These are phyloP conservation scores for Lachnellula subtilissima DNA, from an alignment of 2,329 filamentous ascomycete species.

Conservation along the genomic window DNA sequence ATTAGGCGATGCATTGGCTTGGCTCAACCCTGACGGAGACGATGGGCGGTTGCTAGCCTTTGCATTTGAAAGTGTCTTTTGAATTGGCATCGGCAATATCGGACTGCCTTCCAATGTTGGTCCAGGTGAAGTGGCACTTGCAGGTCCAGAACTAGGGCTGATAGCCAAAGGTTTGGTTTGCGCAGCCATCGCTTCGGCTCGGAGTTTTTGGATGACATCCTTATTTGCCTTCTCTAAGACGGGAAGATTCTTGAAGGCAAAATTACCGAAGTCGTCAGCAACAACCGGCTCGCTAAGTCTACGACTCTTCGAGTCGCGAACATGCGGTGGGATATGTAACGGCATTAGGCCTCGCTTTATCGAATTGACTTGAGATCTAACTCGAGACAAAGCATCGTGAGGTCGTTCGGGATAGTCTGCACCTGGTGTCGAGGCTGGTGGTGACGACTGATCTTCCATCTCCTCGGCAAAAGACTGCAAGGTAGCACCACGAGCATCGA, in stretches of 20 bases:
- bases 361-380: constrained; percentile 79
- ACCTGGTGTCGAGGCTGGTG: constrained; percentile 62
- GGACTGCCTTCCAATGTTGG: constrained; percentile 81
- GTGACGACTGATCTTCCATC: constrained; percentile 81
- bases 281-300: constrained; percentile 85
- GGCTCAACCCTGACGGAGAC: constrained; percentile 77
- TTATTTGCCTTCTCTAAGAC: constrained; percentile 98
- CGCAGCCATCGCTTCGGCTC: constrained; percentile 77
- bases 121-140: constrained; percentile 49
- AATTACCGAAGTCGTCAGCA: constrained; percentile 90
- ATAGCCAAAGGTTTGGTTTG: constrained; percentile 46
- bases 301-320: constrained; percentile 82
- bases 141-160: constrained; percentile 19
- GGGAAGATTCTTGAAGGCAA: constrained; percentile 94
- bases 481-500: constrained; percentile 85
- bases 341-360: constrained; percentile 92
- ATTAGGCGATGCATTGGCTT: constrained; percentile 81
- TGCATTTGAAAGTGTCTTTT: constrained; percentile 76
- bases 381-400: constrained; percentile 88
- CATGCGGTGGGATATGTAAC: constrained; percentile 91
- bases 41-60: constrained; percentile 74
- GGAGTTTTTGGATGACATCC: constrained; percentile 93
- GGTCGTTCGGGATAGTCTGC: constrained; percentile 83
- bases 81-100: constrained; percentile 71
- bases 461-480: constrained; percentile 91